Base-by-base conservation (phyloP, 768 basidiomycete genomes). In the Artomyces pyxidatus region DNA sequence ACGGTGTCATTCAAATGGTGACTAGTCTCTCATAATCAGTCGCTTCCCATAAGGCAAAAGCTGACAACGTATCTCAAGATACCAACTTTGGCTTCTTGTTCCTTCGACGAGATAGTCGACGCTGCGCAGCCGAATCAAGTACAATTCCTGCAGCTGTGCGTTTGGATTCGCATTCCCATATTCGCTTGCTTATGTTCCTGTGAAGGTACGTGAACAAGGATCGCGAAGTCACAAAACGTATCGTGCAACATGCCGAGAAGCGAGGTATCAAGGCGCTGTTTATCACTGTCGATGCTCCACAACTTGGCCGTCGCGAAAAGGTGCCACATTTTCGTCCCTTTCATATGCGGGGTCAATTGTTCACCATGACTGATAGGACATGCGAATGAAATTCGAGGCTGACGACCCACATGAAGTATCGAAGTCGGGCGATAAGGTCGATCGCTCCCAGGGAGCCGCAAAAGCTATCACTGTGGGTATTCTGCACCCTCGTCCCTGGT, bases 231-330 rank as follows among this genome's bases (percentile, higher is more conserved):
- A 96, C 94, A 5, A 82, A 85, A 65, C 79, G 82, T 50, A 80
- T 92, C 45, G 88, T 98, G 0, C 80, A 88, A 58, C 89, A 95
- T 55, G 96, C 96, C 1, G 92, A 94, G 66, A 70, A 75, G 54
- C 80, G 92, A 23, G 95, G 95, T 2, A 78, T 99, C 61, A 94
- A 92, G 64, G 95, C 77, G 3, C 71, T 98, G 11, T 97, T 98
- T 66, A 96, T 98, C 63, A 97, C 95, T 0, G 95, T 98, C 23
- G 95, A 98, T 68, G 95, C 95, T 0, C 95, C 95, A 6, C 93
- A 96, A 57, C 81, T 98, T 9, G 95, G 95, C 38, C 79, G 93
- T 11, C 77, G 94, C 51, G 93, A 95, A 64, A 93, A 94, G 68
- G 81, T 74, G 17, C 7, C n/a, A n/a, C n/a, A 19, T 22, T 30